These are phyloP conservation scores for Grigorovia transvaalensis DNA, from an alignment of 805 yeast genomes.

Conservation along the genomic window DNA sequence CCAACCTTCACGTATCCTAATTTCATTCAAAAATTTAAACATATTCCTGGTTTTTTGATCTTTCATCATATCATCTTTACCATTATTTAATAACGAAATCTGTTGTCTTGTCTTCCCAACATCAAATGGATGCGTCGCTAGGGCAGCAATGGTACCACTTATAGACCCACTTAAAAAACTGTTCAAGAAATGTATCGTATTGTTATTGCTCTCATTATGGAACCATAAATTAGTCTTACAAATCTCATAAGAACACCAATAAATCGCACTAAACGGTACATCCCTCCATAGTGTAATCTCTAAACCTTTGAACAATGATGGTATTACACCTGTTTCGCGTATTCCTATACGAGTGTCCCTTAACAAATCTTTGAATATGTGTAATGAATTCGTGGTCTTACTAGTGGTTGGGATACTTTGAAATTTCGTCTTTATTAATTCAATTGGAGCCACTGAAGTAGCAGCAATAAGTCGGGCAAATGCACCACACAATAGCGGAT, in stretches of 20 bases:
- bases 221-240: slow-evolving; percentile 23
- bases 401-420: slow-evolving; percentile 68
- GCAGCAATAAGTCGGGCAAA: slow-evolving; percentile 77
- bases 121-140: slow-evolving; percentile 88
- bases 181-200: slow-evolving; percentile 33
- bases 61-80: background rate
- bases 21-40: slow-evolving; percentile 54
- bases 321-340: slow-evolving; percentile 40
- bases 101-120: slow-evolving; percentile 94
- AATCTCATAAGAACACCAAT: slow-evolving; percentile 82
- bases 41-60: slow-evolving; percentile 34
- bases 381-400: slow-evolving; percentile 15
- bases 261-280: slow-evolving; percentile 91
- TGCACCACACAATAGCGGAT: slow-evolving; percentile 80
- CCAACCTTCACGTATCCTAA: slow-evolving; percentile 65
- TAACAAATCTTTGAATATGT: slow-evolving; percentile 37
- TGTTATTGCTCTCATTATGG: background rate
- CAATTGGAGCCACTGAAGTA: slow-evolving; percentile 76
- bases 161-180: slow-evolving; percentile 75
- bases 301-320: slow-evolving; percentile 71
- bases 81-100: slow-evolving; percentile 31
- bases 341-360: slow-evolving; percentile 46
- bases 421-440: slow-evolving; percentile 73
- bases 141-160: slow-evolving; percentile 78
- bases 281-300: slow-evolving; percentile 91